Evolutionary conservation across 768 basidiomycete species (phyloP).

Genomic region (Omphalotus guepiniiformis): DNA sequence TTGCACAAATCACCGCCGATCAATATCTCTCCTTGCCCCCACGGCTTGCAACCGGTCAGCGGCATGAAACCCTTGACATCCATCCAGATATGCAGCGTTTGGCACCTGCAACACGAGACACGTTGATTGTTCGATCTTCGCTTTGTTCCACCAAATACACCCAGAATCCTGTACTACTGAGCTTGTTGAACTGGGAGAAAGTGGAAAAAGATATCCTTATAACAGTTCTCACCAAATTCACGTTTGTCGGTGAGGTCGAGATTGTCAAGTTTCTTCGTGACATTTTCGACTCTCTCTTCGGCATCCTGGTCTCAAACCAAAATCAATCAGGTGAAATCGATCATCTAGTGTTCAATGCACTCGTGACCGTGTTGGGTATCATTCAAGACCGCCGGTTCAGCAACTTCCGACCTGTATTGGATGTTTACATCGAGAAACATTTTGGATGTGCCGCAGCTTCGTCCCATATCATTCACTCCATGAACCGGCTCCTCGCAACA

Average conservation of each 20-base stretch:
- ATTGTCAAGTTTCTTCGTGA: slow-evolving; percentile 89
- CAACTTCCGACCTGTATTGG: slow-evolving; percentile 91
- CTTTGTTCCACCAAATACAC: slow-evolving; percentile 92
- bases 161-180: slow-evolving; percentile 81
- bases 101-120: slow-evolving; percentile 72
- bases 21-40: slow-evolving; percentile 72
- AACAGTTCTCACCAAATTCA: slow-evolving; percentile 75
- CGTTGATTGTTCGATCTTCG: slow-evolving; percentile 77
- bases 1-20: slow-evolving; percentile 55
- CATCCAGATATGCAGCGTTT: slow-evolving; percentile 59
- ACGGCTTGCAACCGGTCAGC: slow-evolving; percentile 51
- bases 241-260: slow-evolving; percentile 91
- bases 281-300: slow-evolving; percentile 91
- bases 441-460: slow-evolving; percentile 79
- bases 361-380: slow-evolving; percentile 89
- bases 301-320: slow-evolving; percentile 70
- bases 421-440: slow-evolving; percentile 89
- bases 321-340: slow-evolving; percentile 82
- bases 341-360: slow-evolving; percentile 80
- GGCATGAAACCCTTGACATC: slow-evolving; percentile 53
- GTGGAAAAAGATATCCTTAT: slow-evolving; percentile 66
- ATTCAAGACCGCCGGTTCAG: slow-evolving; percentile 92
- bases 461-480: slow-evolving; percentile 80
- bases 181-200: slow-evolving; percentile 77
- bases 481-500: slow-evolving; percentile 76